phyloP scores from a whole-genome alignment of 2,329 filamentous ascomycete genomes.

The Dactylella cylindrospora region DNA sequence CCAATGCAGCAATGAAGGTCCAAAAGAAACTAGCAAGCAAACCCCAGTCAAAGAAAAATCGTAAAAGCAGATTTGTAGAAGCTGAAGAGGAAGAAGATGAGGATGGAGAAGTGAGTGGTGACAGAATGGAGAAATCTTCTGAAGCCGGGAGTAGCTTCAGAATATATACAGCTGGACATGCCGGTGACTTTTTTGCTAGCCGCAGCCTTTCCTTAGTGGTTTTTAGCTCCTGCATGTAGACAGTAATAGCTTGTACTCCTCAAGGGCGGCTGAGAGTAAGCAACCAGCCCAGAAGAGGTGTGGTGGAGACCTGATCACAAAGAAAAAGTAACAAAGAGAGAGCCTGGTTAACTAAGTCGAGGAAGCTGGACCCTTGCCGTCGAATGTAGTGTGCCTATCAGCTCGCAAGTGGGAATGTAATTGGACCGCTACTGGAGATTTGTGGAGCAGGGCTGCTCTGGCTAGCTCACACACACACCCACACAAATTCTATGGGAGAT shows the following conservation, averaged over 20 bases:
- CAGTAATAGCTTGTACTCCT: no score
- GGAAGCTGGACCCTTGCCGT: neutral
- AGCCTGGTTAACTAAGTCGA: conserved; percentile 1
- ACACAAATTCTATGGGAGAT: no score
- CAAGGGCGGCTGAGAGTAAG: conserved; percentile 44
- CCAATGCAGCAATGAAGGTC: conserved; percentile 7
- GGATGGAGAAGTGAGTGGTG: conserved; percentile 36
- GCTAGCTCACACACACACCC: neutral
- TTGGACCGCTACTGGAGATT: no score
- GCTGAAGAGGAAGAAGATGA: conserved; percentile 26
- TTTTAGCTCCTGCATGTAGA: no score
- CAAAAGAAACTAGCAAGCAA: conserved; percentile 18
- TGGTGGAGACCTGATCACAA: conserved; percentile 41
- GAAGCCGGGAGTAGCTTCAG: conserved; percentile 27
- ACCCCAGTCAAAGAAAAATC: conserved; percentile 44
- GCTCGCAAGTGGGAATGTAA: conserved; percentile 4
- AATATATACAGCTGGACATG: conserved; percentile 43
- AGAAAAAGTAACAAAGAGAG: conserved; percentile 20
- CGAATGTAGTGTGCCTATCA: conserved; percentile 10
- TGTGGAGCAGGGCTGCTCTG: no score
- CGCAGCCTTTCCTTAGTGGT: conserved; percentile 24
- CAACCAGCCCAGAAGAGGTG: conserved; percentile 20
- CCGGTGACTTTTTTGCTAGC: conserved; percentile 7
- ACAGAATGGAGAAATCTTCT: conserved; percentile 12
- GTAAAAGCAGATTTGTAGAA: conserved; percentile 25